These are phyloP conservation scores for Fusarium guadeloupense DNA, from an alignment of 2,329 filamentous ascomycete species.

Conservation along the genomic window DNA sequence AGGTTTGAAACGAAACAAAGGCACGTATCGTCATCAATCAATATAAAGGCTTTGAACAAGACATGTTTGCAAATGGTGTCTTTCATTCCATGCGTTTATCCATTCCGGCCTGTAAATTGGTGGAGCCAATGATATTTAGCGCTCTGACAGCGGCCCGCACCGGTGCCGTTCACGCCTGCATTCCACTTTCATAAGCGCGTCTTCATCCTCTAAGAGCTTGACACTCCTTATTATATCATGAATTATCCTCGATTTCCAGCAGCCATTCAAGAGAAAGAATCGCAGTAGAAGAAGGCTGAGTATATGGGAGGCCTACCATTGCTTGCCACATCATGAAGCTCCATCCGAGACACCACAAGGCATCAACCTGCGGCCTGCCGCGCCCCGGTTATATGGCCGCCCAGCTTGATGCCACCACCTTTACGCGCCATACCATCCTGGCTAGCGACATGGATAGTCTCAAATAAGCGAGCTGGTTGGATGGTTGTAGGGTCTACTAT, in stretches of 20 bases:
- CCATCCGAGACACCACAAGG: background rate
- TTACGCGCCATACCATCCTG: slow-evolving; percentile 19
- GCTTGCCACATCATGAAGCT: background rate
- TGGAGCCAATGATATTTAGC: slow-evolving; percentile 21
- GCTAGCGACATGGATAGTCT: background rate
- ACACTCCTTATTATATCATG: background rate
- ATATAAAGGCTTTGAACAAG: background rate
- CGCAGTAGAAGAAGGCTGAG: background rate
- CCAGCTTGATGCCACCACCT: slow-evolving; percentile 1
- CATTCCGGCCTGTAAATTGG: background rate
- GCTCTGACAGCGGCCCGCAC: slow-evolving; percentile 28
- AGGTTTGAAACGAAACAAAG: no score
- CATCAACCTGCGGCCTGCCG: slow-evolving; percentile 3
- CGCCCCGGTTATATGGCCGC: slow-evolving; percentile 10
- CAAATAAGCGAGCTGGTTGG: background rate
- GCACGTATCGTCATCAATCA: no score
- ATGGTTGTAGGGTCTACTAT: background rate
- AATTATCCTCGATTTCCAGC: background rate
- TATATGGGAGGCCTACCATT: background rate
- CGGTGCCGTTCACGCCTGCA: slow-evolving; percentile 2
- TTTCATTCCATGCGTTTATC: background rate
- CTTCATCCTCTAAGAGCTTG: no score
- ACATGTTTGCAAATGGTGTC: background rate
- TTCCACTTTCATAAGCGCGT: slow-evolving; percentile 2
- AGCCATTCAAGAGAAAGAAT: background rate